phyloP scores from a whole-genome alignment of 495 filamentous ascomycete genomes.

The Aspergillus sparsus region DNA sequence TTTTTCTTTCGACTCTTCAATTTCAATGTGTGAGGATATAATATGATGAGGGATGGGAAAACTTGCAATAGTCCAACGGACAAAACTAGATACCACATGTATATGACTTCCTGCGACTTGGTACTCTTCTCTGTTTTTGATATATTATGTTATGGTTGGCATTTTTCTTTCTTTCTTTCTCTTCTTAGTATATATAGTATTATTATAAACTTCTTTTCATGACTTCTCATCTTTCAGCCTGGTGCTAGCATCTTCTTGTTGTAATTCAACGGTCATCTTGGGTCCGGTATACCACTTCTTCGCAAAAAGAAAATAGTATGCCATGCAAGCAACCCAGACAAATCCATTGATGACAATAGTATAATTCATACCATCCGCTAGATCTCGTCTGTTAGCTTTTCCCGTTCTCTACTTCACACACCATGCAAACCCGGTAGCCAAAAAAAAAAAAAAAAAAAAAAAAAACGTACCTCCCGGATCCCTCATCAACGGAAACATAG shows the following conservation, averaged over 20 bases:
- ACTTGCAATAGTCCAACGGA: neutral
- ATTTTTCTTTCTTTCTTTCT: neutral
- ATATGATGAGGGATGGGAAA: no score
- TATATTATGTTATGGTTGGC: no score
- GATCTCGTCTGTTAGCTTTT: conserved; percentile 12
- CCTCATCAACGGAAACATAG: conserved; percentile 57
- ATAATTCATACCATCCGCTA: conserved; percentile 62
- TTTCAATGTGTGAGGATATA: neutral
- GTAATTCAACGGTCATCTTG: conserved; percentile 60
- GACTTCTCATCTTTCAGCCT: neutral
- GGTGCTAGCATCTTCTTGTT: neutral
- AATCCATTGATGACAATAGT: conserved; percentile 64
- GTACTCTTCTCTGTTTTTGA: no score
- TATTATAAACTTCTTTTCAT: neutral
- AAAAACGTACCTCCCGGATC: conserved; percentile 47
- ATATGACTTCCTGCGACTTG: no score
- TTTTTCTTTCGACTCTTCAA: neutral
- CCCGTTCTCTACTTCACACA: neutral
- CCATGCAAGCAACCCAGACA: conserved; percentile 61
- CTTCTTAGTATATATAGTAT: conserved; percentile 6
- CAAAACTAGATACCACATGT: neutral
- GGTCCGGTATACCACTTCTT: conserved; percentile 75
- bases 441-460: conserved; percentile 2
- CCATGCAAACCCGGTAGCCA: neutral
- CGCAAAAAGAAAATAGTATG: conserved; percentile 66